Base-by-base conservation (phyloP, 2,329 filamentous ascomycete genomes). In the Sphaerulina musiva region DNA sequence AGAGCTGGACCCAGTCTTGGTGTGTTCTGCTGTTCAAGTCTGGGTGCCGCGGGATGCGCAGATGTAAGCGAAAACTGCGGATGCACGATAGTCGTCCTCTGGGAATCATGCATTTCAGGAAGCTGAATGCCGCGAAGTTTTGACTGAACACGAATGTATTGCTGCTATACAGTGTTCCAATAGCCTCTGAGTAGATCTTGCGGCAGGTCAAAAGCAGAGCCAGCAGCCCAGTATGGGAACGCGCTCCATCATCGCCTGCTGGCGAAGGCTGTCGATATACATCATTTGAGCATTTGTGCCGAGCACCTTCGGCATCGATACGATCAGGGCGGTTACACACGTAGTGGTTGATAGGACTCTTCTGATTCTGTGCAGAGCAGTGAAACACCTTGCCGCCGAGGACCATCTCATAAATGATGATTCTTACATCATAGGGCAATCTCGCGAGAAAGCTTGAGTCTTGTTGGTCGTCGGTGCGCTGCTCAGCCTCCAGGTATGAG, bases 91-190 rank as follows among this genome's bases (percentile, higher is more conserved):
- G 57, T 10, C 67, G 60, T 38, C 63, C 61, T 9, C 57, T 54
- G 4, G 67, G 67, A 4, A 68, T 54, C 56, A 64, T 68, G 55
- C 60, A 46, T 45, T 61, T 64, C 23, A 69, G 55, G 46, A 68
- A 65, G 12, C 61, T 64, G 54, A 69, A 66, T 6, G 65, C 64
- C 20, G 62, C 64, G 26, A 63, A 63, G 47, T 65, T 67, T 43
- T 67, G 64, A 3, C 63, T 66, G 59, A 68, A 68, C 36, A 68
- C 64, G 57, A 69, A 69, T 4, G 60, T 62, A 58, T 68, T 68
- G 49, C 59, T 57, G 45, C 54, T 64, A 60, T 69, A 69, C n/a
- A 69, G 56, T 10, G 56, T 64, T 11, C 58, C 39, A 31, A 68
- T 63, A 3, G 61, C 59, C 51, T 69, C 67, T 3, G 66, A 66